Percentiles rank a stretch among this genome's conserved stretches.
Evolutionary conservation across 75 land plant genomes (phyloP).

Genomic region (Pinus albicaulis): DNA sequence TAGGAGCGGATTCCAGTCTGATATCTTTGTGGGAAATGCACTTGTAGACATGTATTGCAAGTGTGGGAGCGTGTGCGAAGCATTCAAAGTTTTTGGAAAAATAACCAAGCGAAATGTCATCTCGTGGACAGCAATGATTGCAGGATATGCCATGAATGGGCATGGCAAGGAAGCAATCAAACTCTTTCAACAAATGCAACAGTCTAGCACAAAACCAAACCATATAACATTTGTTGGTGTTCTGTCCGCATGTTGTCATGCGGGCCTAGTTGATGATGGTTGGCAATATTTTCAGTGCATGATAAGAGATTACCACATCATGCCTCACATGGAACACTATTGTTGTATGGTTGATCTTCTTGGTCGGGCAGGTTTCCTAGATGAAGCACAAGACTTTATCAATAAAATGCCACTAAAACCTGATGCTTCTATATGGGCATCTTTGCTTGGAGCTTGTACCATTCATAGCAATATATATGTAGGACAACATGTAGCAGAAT

Average conservation of each 20-base stretch:
- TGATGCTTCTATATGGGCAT: not conserved
- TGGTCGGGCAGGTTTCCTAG: not conserved
- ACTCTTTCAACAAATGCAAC: slow-evolving; percentile 8
- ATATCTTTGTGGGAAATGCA: slow-evolving; percentile 30
- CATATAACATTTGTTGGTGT: slow-evolving; percentile 11
- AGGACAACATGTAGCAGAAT: not conserved
- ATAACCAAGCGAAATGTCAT: slow-evolving; percentile 20
- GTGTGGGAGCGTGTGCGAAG: slow-evolving; percentile 29
- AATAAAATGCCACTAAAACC: not conserved
- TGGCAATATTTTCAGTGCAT: not conserved
- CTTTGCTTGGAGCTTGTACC: slow-evolving; percentile 2
- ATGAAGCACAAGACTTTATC: not conserved
- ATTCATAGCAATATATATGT: not conserved
- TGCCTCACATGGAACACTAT: not conserved
- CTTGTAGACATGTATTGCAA: slow-evolving; percentile 43
- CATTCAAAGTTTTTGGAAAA: slow-evolving; percentile 16
- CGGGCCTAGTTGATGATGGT: not conserved
- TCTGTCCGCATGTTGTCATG: slow-evolving; percentile 8
- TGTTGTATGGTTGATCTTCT: slow-evolving; percentile 3
- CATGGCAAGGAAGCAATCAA: slow-evolving; percentile 1
- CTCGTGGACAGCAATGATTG: slow-evolving; percentile 34
- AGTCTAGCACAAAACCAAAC: slow-evolving; percentile 1
- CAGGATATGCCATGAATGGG: slow-evolving; percentile 31
- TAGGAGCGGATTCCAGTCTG: slow-evolving; percentile 14
- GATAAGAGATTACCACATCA: not conserved